phyloP scores from a whole-genome alignment of 768 basidiomycete species.

The Termitomyces sp. region DNA sequence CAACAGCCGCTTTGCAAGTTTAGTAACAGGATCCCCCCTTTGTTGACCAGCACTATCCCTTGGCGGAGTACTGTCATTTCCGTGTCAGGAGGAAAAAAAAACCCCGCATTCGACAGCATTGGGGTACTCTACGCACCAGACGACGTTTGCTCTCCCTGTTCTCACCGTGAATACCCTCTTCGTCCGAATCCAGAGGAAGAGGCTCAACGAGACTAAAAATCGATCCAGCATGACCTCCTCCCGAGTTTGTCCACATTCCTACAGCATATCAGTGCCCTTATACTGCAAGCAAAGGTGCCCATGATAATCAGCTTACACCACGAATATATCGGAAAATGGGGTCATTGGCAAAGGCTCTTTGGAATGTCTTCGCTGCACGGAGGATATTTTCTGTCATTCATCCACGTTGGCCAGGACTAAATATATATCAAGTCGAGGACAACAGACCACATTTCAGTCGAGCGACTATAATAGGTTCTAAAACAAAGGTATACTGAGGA shows the following conservation, averaged over 20 bases:
- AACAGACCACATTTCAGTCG: slow-evolving; percentile 3
- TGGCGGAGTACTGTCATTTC: neutral
- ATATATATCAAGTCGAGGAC: neutral
- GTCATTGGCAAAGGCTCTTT: slow-evolving; percentile 12
- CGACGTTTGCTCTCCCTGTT: slow-evolving; percentile 17
- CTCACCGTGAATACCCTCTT: slow-evolving; percentile 20
- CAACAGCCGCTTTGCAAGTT: neutral
- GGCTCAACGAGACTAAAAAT: neutral
- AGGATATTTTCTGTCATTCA: neutral
- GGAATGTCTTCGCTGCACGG: slow-evolving; percentile 17
- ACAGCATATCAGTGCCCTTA: neutral
- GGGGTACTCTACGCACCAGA: slow-evolving; percentile 14
- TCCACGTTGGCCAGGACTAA: neutral
- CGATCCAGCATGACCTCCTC: slow-evolving; percentile 1
- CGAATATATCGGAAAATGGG: slow-evolving; percentile 17
- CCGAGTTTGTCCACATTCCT: slow-evolving; percentile 4
- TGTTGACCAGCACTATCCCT: neutral
- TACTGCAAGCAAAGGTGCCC: neutral
- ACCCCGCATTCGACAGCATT: neutral
- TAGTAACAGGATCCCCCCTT: neutral
- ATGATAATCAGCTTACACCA: slow-evolving; percentile 1
- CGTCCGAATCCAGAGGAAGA: slow-evolving; percentile 15
- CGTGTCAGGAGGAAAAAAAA: neutral
- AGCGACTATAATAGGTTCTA: neutral
- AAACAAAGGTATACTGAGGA: neutral